Base-by-base conservation (phyloP, 2,329 filamentous ascomycete species). In the Fusarium sp. region DNA sequence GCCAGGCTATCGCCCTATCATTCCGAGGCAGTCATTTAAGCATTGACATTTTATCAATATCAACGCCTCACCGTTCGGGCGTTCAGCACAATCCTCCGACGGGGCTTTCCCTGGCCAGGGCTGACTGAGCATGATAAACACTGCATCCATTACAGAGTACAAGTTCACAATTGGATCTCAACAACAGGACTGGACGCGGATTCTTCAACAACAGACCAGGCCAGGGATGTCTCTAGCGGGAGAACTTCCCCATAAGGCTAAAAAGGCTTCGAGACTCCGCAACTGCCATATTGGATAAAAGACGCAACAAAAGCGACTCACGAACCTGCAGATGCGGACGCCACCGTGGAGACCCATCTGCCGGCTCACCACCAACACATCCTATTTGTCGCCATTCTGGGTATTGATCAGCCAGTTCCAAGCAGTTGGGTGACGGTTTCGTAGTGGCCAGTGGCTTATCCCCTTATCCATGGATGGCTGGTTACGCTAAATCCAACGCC, bases 401-500 rank as follows among this genome's bases (percentile, higher is more conserved):
- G 66, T 67, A 72, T 46, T 71, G 71, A 71, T 73, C 71, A 57
- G 49, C 61, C 38, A 66, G 37, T 39, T 69, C 57, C 61, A 69
- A 64, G 54, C 41, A 66, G 48, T 54, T 66, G 68, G 68, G 57
- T 48, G 49, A 66, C 70, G 53, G 68, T 64, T 72, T 63, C 20
- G 56, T 43, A 55, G 63, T 71, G 72, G 68, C 41, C 46, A 50
- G 63, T 71, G 71, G 68, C 39, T 61, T 53, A 37, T 55, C 39
- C 59, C 16, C 63, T 72, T 64, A 53, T 53, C 50, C 39, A 53
- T 53, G 57, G 53, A 62, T 61, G 37, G 43, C 29, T 44, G 67
- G 67, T 58, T 62, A 47, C 69, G 63, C 73, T 74, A 74, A 65
- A 39, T 52, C 28, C 57, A 63, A 57, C 55, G 61, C 57, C 63